Percentiles rank a stretch among this genome's conserved stretches.
These are phyloP conservation scores for Discostella stelligera DNA, from an alignment of 352 stramenopile species.

Conservation along the genomic window DNA sequence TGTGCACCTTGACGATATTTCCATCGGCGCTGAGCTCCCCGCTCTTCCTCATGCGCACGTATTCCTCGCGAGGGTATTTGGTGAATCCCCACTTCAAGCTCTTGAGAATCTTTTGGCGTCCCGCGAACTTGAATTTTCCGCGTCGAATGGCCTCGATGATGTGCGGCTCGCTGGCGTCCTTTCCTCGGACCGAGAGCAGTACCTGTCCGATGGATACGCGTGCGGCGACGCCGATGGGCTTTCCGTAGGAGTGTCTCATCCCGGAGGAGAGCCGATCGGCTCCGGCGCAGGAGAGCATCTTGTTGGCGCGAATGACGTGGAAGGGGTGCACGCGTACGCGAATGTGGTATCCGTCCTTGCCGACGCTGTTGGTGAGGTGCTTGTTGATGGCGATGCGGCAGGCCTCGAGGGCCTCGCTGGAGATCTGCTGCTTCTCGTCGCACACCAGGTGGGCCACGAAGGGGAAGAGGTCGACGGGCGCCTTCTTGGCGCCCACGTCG, in stretches of 20 bases:
- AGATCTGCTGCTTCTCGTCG: slow-evolving; percentile 92
- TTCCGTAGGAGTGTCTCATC: slow-evolving; percentile 99
- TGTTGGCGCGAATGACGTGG: slow-evolving; percentile 99
- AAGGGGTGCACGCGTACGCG: slow-evolving; percentile 98
- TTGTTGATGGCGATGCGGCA: slow-evolving; percentile 99
- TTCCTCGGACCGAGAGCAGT: slow-evolving; percentile 95
- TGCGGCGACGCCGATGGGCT: slow-evolving; percentile 96
- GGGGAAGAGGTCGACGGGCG: slow-evolving; percentile 96
- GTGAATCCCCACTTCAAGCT: slow-evolving; percentile 99
- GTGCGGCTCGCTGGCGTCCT: slow-evolving; percentile 91
- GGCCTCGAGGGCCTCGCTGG: slow-evolving; percentile 96
- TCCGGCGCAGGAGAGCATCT: slow-evolving; percentile 99
- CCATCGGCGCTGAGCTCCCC: slow-evolving; percentile 92
- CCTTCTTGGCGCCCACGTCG: slow-evolving; percentile 98
- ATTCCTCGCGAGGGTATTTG: slow-evolving; percentile 97
- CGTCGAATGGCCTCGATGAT: slow-evolving; percentile 97
- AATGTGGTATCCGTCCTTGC: slow-evolving; percentile 99
- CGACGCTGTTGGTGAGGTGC: slow-evolving; percentile 96
- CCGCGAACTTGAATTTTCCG: slow-evolving; percentile 99
- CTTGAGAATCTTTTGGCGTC: slow-evolving; percentile 99
- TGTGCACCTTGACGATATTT: slow-evolving; percentile 96
- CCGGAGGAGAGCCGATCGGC: slow-evolving; percentile 95
- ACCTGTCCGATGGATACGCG: slow-evolving; percentile 98
- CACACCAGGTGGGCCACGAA: slow-evolving; percentile 96
- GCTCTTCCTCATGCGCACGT: slow-evolving; percentile 92